These are phyloP conservation scores for Neocucurbitaria cava DNA, from an alignment of 2,329 filamentous ascomycete species.

Conservation along the genomic window DNA sequence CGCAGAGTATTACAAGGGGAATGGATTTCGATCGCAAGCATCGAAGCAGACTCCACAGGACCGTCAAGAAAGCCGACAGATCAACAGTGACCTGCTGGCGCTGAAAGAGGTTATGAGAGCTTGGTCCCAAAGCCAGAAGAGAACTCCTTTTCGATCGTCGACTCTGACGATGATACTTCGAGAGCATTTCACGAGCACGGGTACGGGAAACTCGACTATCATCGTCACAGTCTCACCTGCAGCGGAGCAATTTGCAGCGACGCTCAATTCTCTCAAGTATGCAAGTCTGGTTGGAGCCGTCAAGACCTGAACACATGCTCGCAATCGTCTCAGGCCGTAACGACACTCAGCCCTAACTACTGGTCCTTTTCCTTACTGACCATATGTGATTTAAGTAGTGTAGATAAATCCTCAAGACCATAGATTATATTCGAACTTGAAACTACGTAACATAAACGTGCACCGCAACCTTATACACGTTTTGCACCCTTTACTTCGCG, in stretches of 20 bases:
- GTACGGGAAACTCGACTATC: conserved; percentile 43
- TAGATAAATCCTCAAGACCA: no score
- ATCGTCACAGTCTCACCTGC: conserved; percentile 52
- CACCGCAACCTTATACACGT: no score
- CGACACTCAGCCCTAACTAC: no score
- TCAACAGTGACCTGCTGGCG: conserved; percentile 55
- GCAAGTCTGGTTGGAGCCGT: conserved; percentile 53
- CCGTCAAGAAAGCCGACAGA: conserved; percentile 52
- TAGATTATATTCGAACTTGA: no score
- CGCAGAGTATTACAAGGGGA: conserved; percentile 50
- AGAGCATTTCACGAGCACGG: conserved; percentile 43
- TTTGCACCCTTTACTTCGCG: no score
- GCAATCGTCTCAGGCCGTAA: no score
- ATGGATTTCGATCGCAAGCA: neutral
- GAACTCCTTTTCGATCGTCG: conserved; percentile 53
- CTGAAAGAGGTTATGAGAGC: conserved; percentile 58
- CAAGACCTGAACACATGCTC: no score
- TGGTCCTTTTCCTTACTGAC: no score
- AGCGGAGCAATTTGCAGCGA: conserved; percentile 47
- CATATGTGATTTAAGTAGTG: no score
- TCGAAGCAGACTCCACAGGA: conserved; percentile 49
- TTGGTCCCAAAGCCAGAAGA: conserved; percentile 37
- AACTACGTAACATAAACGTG: no score
- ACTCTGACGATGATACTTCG: conserved; percentile 54
- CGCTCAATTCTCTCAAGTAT: conserved; percentile 55